Percentiles rank a stretch among this genome's conserved stretches.
phyloP scores from a whole-genome alignment of 768 basidiomycete genomes.

The Podaxis sp. region DNA sequence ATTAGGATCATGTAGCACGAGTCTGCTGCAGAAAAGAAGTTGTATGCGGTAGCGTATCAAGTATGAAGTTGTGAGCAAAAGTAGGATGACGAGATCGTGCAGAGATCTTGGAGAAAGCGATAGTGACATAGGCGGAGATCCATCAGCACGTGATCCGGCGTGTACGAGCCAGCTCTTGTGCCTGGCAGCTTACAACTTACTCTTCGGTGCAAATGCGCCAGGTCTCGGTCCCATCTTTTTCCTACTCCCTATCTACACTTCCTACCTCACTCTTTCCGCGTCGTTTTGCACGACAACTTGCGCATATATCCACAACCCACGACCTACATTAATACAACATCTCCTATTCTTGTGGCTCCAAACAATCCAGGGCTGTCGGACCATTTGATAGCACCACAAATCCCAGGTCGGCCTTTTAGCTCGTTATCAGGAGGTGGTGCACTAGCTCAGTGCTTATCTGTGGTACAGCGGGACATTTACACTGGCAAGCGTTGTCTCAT shows the following conservation, averaged over 20 bases:
- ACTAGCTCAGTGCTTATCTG: background rate
- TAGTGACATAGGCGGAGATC: background rate
- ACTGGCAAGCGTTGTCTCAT: conserved; percentile 10
- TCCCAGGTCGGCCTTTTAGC: background rate
- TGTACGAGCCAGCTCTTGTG: conserved; percentile 10
- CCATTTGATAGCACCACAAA: background rate
- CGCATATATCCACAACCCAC: background rate
- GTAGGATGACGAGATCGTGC: background rate
- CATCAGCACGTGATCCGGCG: conserved; percentile 16
- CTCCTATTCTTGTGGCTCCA: background rate
- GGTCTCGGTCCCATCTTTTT: conserved; percentile 9
- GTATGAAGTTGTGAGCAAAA: background rate
- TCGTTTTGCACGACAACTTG: background rate
- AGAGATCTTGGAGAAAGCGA: background rate
- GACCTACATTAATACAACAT: background rate
- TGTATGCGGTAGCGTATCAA: background rate
- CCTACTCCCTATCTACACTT: conserved; percentile 14
- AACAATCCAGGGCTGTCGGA: background rate
- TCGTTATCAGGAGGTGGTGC: background rate
- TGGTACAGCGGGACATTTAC: background rate
- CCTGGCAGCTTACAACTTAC: conserved; percentile 15
- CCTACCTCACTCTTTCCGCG: background rate
- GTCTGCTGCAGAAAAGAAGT: background rate
- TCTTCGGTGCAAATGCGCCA: conserved; percentile 17
- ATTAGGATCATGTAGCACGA: background rate